Conservation (phyloP, 192 early-diverging fungal genomes). For the Gigaspora rosea region DNA sequence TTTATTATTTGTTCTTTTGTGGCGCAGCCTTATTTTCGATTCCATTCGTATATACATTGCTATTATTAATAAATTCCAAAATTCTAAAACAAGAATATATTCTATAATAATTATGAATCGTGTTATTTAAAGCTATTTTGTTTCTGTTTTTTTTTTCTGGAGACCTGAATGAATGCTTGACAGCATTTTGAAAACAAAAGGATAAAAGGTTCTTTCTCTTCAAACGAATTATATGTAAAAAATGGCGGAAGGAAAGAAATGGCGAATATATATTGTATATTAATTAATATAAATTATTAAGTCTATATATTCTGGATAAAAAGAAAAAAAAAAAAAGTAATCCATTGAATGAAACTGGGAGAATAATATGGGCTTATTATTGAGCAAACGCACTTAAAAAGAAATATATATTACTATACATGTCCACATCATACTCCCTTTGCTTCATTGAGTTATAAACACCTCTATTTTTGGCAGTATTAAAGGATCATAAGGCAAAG, state of each 20-base stretch:
- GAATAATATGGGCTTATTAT: background rate
- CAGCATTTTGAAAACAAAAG: too few relatives aligned
- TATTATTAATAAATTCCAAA: too few relatives aligned
- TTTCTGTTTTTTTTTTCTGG: too few relatives aligned
- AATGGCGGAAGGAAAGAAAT: background rate
- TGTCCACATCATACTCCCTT: background rate
- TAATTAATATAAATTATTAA: conserved; percentile 3
- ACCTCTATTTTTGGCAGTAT: conserved; percentile 29
- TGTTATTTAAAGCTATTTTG: too few relatives aligned
- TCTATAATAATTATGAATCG: too few relatives aligned
- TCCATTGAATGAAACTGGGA: background rate
- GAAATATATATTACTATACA: background rate
- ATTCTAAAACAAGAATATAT: too few relatives aligned
- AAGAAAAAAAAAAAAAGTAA: background rate
- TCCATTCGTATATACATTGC: too few relatives aligned
- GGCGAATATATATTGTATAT: background rate
- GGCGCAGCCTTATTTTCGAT: too few relatives aligned
- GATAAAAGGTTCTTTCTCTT: too few relatives aligned
- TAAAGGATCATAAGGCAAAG: background rate
- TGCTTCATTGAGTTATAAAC: background rate
- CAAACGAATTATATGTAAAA: background rate
- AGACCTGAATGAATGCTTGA: too few relatives aligned
- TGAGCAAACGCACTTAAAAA: background rate
- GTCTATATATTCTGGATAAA: background rate
- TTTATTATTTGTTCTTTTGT: too few relatives aligned